Evolutionary conservation across 148 eudicot genomes (phyloP).

Genomic region (Nepenthes mirabilis): DNA sequence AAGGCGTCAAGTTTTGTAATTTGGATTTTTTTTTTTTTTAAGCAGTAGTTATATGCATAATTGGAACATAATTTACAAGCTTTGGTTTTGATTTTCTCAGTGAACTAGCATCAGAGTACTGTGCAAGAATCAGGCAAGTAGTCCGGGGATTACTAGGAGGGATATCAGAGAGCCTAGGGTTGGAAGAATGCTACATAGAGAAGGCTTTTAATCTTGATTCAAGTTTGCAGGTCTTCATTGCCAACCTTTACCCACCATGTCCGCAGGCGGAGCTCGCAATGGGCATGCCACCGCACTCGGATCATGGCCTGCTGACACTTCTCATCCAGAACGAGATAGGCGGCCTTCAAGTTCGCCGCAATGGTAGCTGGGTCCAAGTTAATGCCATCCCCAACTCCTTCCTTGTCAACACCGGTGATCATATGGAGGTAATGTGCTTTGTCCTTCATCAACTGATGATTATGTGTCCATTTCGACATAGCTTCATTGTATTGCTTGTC

Average conservation of each 20-base stretch:
- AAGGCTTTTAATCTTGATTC: constrained; percentile 11
- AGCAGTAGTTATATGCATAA: no score
- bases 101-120: constrained; percentile 16
- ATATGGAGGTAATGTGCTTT: constrained; percentile 25
- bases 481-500: neutral
- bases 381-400: constrained; percentile 23
- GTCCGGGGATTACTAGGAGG: constrained; percentile 13
- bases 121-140: constrained; percentile 10
- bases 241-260: constrained; percentile 33
- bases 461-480: neutral
- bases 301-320: constrained; percentile 31
- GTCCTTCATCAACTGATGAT: no score
- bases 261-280: constrained; percentile 31
- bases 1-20: no score
- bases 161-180: constrained; percentile 23
- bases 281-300: constrained; percentile 39
- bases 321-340: constrained; percentile 21
- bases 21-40: no score
- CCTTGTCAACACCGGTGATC: constrained; percentile 34
- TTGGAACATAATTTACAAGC: no score
- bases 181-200: constrained; percentile 16
- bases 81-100: constrained; percentile 4
- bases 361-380: constrained; percentile 27
- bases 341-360: constrained; percentile 29
- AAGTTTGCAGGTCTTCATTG: constrained; percentile 16